Conservation (phyloP, 2,329 filamentous ascomycete genomes). For the Cladobotryum protrusum region DNA sequence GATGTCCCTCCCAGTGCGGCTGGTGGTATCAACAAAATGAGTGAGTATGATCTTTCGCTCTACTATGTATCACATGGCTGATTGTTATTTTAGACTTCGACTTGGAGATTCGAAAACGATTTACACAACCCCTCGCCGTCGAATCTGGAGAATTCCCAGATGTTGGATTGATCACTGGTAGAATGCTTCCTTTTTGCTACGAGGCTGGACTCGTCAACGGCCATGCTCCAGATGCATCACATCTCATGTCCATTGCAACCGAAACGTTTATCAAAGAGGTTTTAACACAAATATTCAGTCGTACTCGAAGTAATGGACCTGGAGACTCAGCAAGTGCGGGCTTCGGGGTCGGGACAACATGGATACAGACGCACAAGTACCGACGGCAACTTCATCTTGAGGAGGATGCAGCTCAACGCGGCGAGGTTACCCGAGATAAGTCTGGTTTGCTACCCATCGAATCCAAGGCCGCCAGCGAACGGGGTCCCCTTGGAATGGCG, state of each 20-base stretch:
- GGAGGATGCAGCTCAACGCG: constrained; percentile 65
- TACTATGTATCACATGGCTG: constrained; percentile 10
- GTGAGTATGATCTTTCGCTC: constrained; percentile 43
- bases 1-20: constrained; percentile 60
- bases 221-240: constrained; percentile 53
- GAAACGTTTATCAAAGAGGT: constrained; percentile 64
- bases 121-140: constrained; percentile 55
- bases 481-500: constrained; percentile 66
- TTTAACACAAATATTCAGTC: constrained; percentile 55
- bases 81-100: constrained; percentile 49
- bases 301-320: constrained; percentile 59
- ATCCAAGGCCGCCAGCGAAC: constrained; percentile 65
- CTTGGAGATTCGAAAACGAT: constrained; percentile 61
- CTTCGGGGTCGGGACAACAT: constrained; percentile 59
- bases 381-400: constrained; percentile 67
- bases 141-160: constrained; percentile 67
- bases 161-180: constrained; percentile 53
- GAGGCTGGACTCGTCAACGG: constrained; percentile 56
- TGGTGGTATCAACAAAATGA: constrained; percentile 75
- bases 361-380: constrained; percentile 76
- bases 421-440: constrained; percentile 67
- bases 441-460: constrained; percentile 76
- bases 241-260: constrained; percentile 58
- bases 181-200: constrained; percentile 64
- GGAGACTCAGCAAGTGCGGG: constrained; percentile 56